A percentile compares a stretch with the other conserved stretches of the same genome.
Conservation (phyloP, 2,329 filamentous ascomycete genomes). For the Dactylellina sp. region DNA sequence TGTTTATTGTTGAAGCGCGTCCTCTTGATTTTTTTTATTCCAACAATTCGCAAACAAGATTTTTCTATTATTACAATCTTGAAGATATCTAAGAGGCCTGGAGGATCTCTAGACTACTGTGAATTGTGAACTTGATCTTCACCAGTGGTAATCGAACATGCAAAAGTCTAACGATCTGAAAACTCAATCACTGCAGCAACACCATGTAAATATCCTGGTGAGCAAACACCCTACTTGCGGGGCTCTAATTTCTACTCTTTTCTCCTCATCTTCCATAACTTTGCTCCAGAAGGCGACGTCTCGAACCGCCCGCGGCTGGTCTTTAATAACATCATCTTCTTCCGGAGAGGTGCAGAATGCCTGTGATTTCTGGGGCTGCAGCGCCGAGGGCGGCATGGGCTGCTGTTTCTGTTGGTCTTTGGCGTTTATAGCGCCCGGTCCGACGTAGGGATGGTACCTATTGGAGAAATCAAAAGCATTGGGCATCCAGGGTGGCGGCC, state of each 20-base stretch:
- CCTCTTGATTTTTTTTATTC: not conserved
- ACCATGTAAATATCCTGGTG: not conserved
- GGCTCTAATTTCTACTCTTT: constrained; percentile 8
- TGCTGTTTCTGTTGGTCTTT: not conserved
- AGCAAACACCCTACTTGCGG: constrained; percentile 28
- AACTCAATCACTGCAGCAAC: constrained; percentile 17
- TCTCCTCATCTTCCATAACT: constrained; percentile 27
- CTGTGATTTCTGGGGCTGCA: too few relatives aligned
- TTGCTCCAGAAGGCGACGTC: constrained; percentile 24
- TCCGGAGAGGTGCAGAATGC: not conserved
- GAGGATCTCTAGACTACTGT: too few relatives aligned
- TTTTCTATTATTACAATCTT: not conserved
- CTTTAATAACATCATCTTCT: not conserved
- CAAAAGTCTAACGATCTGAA: not conserved
- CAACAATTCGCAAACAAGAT: not conserved
- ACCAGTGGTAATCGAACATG: too few relatives aligned
- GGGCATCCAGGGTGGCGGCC: not conserved
- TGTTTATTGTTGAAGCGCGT: constrained; percentile 5
- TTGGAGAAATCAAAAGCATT: not conserved
- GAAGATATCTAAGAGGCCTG: too few relatives aligned
- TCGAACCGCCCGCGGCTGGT: not conserved
- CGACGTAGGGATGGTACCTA: not conserved
- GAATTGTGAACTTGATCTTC: too few relatives aligned
- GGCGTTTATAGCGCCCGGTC: not conserved
- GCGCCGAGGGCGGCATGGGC: not conserved